Percentiles rank a stretch among this genome's conserved stretches.
phyloP scores from a whole-genome alignment of 345 rosid genomes.

The Gossypium rotundifolium region DNA sequence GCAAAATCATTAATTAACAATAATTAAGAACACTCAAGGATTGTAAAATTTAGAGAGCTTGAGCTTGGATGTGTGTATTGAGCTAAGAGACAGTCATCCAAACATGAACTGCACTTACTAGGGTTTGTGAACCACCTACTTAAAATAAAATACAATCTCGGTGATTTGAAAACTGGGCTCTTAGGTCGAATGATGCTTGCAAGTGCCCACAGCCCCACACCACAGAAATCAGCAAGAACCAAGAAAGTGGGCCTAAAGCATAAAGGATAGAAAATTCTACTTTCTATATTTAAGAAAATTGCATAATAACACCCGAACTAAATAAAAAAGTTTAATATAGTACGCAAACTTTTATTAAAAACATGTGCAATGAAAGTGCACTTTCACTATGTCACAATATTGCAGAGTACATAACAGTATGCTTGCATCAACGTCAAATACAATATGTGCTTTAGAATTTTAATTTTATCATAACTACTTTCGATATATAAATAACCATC shows the following conservation, averaged over 20 bases:
- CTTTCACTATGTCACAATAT: no score
- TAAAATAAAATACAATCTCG: slow-evolving; percentile 7
- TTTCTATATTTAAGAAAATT: no score
- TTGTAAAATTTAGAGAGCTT: neutral
- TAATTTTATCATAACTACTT: no score
- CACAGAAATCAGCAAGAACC: slow-evolving; percentile 42
- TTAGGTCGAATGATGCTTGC: slow-evolving; percentile 31
- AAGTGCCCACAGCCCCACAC: slow-evolving; percentile 24
- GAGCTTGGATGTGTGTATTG: neutral
- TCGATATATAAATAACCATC: no score
- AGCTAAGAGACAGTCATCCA: neutral
- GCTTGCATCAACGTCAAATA: no score
- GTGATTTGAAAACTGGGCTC: slow-evolving; percentile 30
- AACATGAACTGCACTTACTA: neutral
- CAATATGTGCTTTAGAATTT: no score
- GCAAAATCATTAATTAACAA: neutral
- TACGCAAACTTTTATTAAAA: no score
- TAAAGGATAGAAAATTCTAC: neutral
- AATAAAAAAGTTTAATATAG: no score
- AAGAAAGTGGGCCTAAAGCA: slow-evolving; percentile 57
- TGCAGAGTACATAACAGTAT: no score
- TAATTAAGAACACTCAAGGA: neutral
- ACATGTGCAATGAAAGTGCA: no score
- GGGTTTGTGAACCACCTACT: no score
- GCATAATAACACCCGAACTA: no score